A percentile compares a stretch with the other conserved stretches of the same genome.
These are phyloP conservation scores for Fusarium sp. DNA, from an alignment of 2,329 filamentous ascomycete genomes.

Conservation along the genomic window DNA sequence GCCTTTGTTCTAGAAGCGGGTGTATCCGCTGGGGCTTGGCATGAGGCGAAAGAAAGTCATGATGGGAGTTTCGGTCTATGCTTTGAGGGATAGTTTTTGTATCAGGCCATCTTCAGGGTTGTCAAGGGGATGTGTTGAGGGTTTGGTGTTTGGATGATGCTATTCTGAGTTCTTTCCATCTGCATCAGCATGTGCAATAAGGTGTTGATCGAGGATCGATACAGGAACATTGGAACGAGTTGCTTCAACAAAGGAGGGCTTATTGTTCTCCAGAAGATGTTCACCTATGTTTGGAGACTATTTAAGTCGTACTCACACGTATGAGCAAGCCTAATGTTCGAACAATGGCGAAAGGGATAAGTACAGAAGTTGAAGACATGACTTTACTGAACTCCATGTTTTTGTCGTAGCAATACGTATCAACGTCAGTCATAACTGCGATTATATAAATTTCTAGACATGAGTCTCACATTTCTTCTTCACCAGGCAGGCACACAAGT, in stretches of 20 bases:
- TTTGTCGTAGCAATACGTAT: not conserved
- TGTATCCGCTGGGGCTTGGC: not conserved
- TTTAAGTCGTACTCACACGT: not conserved
- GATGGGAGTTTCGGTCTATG: not conserved
- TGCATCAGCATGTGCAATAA: not conserved
- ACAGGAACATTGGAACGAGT: not conserved
- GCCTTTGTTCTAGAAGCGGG: conserved; percentile 5
- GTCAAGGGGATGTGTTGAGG: not conserved
- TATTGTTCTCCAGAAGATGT: not conserved
- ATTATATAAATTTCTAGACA: not conserved
- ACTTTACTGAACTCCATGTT: not conserved
- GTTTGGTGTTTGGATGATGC: not conserved
- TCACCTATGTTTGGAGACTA: not conserved
- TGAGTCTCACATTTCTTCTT: not conserved
- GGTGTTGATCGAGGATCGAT: not conserved
- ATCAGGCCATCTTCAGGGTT: not conserved
- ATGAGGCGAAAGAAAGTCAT: conserved; percentile 9
- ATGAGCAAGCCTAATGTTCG: not conserved
- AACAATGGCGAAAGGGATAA: not conserved
- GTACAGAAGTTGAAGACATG: not conserved
- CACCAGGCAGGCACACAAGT: not conserved
- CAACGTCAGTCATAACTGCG: not conserved
- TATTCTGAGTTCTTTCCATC: not conserved
- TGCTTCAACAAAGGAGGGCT: not conserved
- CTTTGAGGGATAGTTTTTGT: not conserved